phyloP scores from a whole-genome alignment of 176 grass and related monocot species.

The Zea luxurians region DNA sequence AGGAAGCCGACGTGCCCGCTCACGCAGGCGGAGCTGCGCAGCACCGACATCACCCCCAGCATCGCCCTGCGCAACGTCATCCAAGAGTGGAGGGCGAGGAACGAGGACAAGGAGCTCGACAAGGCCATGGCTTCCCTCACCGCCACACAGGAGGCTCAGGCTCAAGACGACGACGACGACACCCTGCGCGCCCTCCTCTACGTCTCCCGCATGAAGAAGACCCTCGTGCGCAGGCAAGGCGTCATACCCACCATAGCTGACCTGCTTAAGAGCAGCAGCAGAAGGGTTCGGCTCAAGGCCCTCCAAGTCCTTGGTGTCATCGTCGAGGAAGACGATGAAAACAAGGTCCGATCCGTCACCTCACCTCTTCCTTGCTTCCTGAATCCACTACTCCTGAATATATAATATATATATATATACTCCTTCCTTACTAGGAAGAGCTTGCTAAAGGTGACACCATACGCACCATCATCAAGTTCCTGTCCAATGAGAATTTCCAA shows the following conservation, averaged over 20 bases:
- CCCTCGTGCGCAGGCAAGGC: constrained; percentile 48
- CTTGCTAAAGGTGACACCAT: constrained; percentile 67
- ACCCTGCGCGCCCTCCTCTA: constrained; percentile 40
- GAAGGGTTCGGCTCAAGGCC: constrained; percentile 51
- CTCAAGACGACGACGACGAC: constrained; percentile 15
- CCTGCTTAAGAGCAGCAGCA: constrained; percentile 64
- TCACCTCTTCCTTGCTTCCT: too few relatives aligned
- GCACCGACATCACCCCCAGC: constrained; percentile 55
- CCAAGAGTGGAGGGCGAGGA: constrained; percentile 73
- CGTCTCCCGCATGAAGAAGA: constrained; percentile 51
- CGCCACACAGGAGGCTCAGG: too few relatives aligned
- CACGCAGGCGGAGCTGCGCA: constrained; percentile 60
- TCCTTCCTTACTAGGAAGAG: constrained; percentile 25
- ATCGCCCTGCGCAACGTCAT: constrained; percentile 78
- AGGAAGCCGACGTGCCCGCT: constrained; percentile 67
- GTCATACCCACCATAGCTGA: constrained; percentile 35
- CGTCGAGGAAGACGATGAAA: constrained; percentile 54
- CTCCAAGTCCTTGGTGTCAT: constrained; percentile 47
- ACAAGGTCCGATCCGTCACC: constrained; percentile 32
- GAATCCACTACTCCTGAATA: too few relatives aligned
- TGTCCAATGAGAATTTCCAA: constrained; percentile 63
- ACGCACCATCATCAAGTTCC: constrained; percentile 72
- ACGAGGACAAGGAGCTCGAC: constrained; percentile 68
- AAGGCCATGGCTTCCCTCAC: constrained; percentile 39
- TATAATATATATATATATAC: too few relatives aligned